Evolutionary conservation across 495 filamentous ascomycete genomes (phyloP).

Genomic region (Penicillium maclennaniae): DNA sequence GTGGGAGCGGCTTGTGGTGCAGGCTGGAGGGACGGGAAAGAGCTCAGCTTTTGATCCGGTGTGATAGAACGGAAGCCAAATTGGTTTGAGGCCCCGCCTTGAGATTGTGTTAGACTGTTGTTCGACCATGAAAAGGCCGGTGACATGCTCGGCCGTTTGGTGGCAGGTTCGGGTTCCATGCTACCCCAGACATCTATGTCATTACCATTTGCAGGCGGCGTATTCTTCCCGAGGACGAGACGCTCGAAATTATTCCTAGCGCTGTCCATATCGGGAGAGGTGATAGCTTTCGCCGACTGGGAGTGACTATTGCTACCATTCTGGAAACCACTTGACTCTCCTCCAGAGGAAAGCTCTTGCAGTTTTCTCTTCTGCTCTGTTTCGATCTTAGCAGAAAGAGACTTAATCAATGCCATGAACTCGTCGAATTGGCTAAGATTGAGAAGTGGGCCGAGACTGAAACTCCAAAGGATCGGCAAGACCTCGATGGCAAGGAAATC

Average conservation of each 20-base stretch:
- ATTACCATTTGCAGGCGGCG: slow-evolving; percentile 22
- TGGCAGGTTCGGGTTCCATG: slow-evolving; percentile 31
- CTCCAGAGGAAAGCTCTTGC: slow-evolving; percentile 66
- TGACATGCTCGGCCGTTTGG: slow-evolving; percentile 24
- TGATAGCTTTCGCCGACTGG: slow-evolving; percentile 17
- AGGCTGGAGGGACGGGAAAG: slow-evolving; percentile 49
- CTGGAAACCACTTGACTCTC: slow-evolving; percentile 37
- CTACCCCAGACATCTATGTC: slow-evolving; percentile 37
- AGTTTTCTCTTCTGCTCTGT: slow-evolving; percentile 83
- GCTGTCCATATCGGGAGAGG: slow-evolving; percentile 30
- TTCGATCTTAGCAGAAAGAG: slow-evolving; percentile 74
- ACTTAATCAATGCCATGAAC: slow-evolving; percentile 84
- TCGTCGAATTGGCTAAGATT: slow-evolving; percentile 81
- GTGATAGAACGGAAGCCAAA: slow-evolving; percentile 47
- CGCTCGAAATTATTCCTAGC: slow-evolving; percentile 75
- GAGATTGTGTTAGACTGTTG: slow-evolving; percentile 8
- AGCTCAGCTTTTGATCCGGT: slow-evolving; percentile 47
- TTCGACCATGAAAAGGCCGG: slow-evolving; percentile 49
- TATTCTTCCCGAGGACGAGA: slow-evolving; percentile 68
- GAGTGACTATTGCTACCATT: slow-evolving; percentile 30
- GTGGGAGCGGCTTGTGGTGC: slow-evolving; percentile 29
- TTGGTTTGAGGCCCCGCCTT: slow-evolving; percentile 17
- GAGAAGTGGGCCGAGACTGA: slow-evolving; percentile 85
- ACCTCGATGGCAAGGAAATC: slow-evolving; percentile 95
- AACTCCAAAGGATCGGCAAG: slow-evolving; percentile 83